Evolutionary conservation across 441 rosid species (phyloP), one percentile per base, ranked within the genome.

Genomic region (Syzygium malaccense): DNA sequence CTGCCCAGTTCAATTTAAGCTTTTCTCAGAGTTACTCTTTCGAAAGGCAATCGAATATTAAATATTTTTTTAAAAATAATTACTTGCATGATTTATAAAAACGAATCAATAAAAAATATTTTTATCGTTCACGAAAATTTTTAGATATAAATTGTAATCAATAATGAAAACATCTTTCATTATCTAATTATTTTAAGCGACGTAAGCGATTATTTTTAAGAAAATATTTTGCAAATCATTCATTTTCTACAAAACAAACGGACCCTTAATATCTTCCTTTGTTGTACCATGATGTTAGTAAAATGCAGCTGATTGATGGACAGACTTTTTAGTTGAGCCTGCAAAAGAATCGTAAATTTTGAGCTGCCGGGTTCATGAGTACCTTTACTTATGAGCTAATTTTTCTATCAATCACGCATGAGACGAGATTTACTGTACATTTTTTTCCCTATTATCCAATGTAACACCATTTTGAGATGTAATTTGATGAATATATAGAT

Each of bases 351-450:
- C 48, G 0, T 10, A 33, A 33, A 68, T 9, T 33, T 68, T 0
- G 0, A 33, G 48, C 7, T 19, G 25, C 7, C 8, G 1, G 10
- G 26, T 68, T 20, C 14, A 33, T 19, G 13, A 19, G 3, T 37
- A 19, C 80, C 15, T 20, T 8, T 1, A 11, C 15, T 13, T 20
- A 10, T 5, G 15, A 68, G 48, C 28, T 68, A 68, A 33, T 68
- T 33, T 0, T 33, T 68, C 25, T 19, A 19, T 4, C 0, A 0
- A 18, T 10, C 14, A 19, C 6, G 13, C 0, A 0, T 37, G 1
- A 37, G 1, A 3, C 3, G 1, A 1, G 28, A 71, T 3, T 71
- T 10, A 68, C 0, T 11, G 0, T 19, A 33, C 11, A 2, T 68
- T 19, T 1, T 33, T 0, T 5, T 33, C 0, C 0, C 49, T 71